A percentile compares a stretch with the other conserved stretches of the same genome.
Evolutionary conservation across 805 yeast genomes (phyloP).

Genomic region (Ogataea saltuana): DNA sequence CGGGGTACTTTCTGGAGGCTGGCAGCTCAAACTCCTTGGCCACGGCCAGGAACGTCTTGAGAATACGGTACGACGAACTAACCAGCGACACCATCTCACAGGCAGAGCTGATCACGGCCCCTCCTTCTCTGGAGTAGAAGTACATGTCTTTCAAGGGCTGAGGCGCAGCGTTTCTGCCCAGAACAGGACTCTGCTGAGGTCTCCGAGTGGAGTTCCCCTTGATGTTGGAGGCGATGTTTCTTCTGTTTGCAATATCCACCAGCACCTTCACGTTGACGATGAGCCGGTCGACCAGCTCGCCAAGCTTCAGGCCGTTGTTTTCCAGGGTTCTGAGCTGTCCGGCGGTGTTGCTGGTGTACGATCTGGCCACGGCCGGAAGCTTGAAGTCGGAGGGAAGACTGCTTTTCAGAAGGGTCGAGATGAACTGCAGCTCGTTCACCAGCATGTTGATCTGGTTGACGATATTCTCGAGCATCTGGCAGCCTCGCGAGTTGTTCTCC

Average conservation of each 20-base stretch:
- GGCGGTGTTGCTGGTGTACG: slow-evolving; percentile 33
- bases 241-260: slow-evolving; percentile 40
- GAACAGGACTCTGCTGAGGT: slow-evolving; percentile 25
- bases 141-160: slow-evolving; percentile 34
- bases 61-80: slow-evolving; percentile 48
- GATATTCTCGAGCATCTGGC: slow-evolving; percentile 63
- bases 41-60: slow-evolving; percentile 51
- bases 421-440: slow-evolving; percentile 52
- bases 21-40: slow-evolving; percentile 70
- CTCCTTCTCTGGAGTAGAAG: slow-evolving; percentile 67
- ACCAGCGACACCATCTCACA: slow-evolving; percentile 56
- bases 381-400: slow-evolving; percentile 22
- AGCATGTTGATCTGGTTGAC: slow-evolving; percentile 69
- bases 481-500: slow-evolving; percentile 70
- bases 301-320: slow-evolving; percentile 38
- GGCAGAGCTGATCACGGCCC: slow-evolving; percentile 36
- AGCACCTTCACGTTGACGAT: slow-evolving; percentile 64
- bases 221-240: slow-evolving; percentile 7
- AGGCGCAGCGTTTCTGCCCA: slow-evolving; percentile 4
- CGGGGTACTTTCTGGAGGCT: slow-evolving; percentile 62
- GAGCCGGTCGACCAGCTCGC: slow-evolving; percentile 62
- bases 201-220: slow-evolving; percentile 5
- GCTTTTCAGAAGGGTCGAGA: slow-evolving; percentile 25
- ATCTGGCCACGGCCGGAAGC: slow-evolving; percentile 33
- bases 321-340: slow-evolving; percentile 55